phyloP scores from a whole-genome alignment of 306 rosid species.

The Rosa rugosa region DNA sequence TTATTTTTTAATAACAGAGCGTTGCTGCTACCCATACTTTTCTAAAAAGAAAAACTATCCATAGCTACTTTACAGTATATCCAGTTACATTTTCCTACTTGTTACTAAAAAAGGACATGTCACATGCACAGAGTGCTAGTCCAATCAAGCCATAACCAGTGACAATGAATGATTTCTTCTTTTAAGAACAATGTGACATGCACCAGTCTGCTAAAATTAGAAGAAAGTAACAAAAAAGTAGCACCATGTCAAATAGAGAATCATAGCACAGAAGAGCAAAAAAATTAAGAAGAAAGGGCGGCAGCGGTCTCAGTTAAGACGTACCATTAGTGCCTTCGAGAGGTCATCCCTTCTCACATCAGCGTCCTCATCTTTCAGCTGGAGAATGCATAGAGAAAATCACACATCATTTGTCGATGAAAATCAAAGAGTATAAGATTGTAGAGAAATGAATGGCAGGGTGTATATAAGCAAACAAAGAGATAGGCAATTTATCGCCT shows the following conservation, averaged over 20 bases:
- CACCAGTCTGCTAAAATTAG: background rate
- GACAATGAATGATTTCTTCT: background rate
- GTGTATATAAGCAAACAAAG: background rate
- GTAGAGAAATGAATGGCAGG: constrained; percentile 14
- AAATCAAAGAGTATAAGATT: constrained; percentile 9
- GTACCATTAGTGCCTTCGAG: constrained; percentile 82
- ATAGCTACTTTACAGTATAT: background rate
- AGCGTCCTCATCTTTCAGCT: constrained; percentile 63
- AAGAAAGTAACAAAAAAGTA: background rate
- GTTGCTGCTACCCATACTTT: background rate
- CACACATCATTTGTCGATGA: constrained; percentile 28
- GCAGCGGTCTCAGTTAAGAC: constrained; percentile 25
- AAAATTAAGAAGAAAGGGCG: constrained; percentile 4
- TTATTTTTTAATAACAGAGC: background rate
- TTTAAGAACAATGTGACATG: background rate
- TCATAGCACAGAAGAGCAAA: constrained; percentile 2
- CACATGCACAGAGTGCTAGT: constrained; percentile 5
- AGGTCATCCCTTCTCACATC: constrained; percentile 74
- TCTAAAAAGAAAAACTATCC: background rate
- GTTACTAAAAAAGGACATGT: background rate
- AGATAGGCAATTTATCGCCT: background rate
- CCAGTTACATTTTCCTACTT: constrained; percentile 3
- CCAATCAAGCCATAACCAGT: constrained; percentile 9
- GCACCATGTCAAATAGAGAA: constrained; percentile 10
- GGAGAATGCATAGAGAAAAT: constrained; percentile 33